A percentile compares a stretch with the other conserved stretches of the same genome.
These are phyloP conservation scores for Umbellularia californica DNA, from an alignment of 164 flowering plant genomes.

Conservation along the genomic window DNA sequence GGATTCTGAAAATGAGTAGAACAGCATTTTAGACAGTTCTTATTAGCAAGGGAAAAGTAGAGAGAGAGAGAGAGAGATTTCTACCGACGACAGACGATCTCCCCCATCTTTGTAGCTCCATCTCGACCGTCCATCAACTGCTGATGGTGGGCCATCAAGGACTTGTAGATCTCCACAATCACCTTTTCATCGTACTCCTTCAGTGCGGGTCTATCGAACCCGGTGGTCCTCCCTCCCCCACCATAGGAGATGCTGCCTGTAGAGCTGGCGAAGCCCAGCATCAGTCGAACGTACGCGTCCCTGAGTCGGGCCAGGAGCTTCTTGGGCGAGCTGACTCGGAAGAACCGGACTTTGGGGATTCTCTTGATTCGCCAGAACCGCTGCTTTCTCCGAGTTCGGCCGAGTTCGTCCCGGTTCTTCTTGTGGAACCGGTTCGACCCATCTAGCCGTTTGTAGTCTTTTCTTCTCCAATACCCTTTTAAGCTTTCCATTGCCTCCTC, in stretches of 20 bases:
- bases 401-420: slow-evolving; percentile 13
- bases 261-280: slow-evolving; percentile 56
- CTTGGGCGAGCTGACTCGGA: slow-evolving; percentile 35
- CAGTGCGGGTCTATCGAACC: slow-evolving; percentile 23
- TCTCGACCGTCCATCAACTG: background rate
- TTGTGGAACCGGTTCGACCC: slow-evolving; percentile 22
- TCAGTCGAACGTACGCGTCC: slow-evolving; percentile 75
- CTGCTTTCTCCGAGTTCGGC: slow-evolving; percentile 14
- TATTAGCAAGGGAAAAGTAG: background rate
- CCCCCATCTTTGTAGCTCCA: background rate
- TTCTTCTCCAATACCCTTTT: slow-evolving; percentile 44
- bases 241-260: slow-evolving; percentile 14
- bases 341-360: slow-evolving; percentile 35
- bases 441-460: slow-evolving; percentile 41
- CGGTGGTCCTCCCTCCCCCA: slow-evolving; percentile 9
- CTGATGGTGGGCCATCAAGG: slow-evolving; percentile 43
- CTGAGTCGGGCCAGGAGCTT: slow-evolving; percentile 43
- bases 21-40: background rate
- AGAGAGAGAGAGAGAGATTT: too few relatives aligned
- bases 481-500: slow-evolving; percentile 14
- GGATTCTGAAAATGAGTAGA: background rate
- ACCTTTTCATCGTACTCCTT: slow-evolving; percentile 78
- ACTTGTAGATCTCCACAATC: slow-evolving; percentile 67
- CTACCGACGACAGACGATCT: background rate
- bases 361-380: slow-evolving; percentile 52